Base-by-base conservation (phyloP, 1,284 basidiomycete species). In the Anthracocystis panici-leucophaei region DNA sequence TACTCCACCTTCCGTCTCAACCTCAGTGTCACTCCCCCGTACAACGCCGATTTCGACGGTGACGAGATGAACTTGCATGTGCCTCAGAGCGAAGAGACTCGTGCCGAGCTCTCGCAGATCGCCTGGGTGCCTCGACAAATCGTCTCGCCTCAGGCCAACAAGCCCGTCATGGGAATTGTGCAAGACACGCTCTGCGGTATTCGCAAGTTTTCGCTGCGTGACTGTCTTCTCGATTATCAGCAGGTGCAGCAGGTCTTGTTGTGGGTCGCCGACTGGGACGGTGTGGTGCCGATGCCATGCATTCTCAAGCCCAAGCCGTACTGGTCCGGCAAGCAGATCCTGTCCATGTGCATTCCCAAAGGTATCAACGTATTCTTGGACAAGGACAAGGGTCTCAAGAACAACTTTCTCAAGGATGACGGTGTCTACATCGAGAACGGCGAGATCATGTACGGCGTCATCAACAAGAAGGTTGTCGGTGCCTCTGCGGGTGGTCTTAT, bases 101-200 rank as follows among this genome's bases (percentile, higher is more conserved):
- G 96, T 62, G 96, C 97, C 0, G 97, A 99, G 87, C 89, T 99
- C 38, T 93, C 92, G 82, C 95, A 99, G 87, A 96, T 99, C 74
- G 95, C 96, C 46, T 99, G 96, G 95, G 97, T 99, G n/a, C 93
- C 96, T 6, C 91, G 93, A 70, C 94, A 99, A 92, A 99, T 99
- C 81, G 95, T 99, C 75, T 98, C 96, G 11, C 97, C 97, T 0
- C 97, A 99, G 89, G 96, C 95, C 57, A 99, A 99, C 88, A 98
- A 98, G 87, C 97, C 97, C 7, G 97, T 99, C 81, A 99, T 99
- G 97, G 97, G 95, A 70, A 99, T 99, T 78, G 97, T 99, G 33
- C 97, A 99, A 86, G 97, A 99, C 85, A 99, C 96, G 0, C 91
- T 99, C 0, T 98, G 95, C 84, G 96, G 97, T 85, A 91, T 99